Evolutionary conservation across 2,329 filamentous ascomycete species (phyloP).

Genomic region (Talaromyces sp.): DNA sequence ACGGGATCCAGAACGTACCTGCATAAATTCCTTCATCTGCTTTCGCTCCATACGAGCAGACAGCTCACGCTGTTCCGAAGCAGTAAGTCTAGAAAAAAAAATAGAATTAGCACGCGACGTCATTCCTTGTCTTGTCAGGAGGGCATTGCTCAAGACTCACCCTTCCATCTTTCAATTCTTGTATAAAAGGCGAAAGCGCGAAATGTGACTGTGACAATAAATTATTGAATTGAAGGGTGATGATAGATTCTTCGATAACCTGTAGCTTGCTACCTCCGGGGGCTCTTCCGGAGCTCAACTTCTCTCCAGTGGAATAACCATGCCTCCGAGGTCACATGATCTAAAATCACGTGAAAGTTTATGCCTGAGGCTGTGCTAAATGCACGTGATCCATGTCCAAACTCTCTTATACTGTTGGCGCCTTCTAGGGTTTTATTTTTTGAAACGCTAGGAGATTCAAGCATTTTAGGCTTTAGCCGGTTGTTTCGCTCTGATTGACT

Average conservation of each 20-base stretch:
- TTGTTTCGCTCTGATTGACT: not conserved
- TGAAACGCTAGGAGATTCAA: not conserved
- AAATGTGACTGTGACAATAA: not conserved
- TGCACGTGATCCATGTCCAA: not conserved
- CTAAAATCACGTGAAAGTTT: not conserved
- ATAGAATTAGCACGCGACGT: slow-evolving; percentile 8
- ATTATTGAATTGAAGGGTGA: not conserved
- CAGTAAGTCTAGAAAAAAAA: slow-evolving; percentile 55
- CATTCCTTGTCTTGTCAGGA: not conserved
- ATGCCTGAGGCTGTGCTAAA: not conserved
- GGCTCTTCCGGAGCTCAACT: slow-evolving; percentile 2
- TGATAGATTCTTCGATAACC: not conserved
- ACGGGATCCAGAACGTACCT: slow-evolving; percentile 55
- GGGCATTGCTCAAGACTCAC: not conserved
- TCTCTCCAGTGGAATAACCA: slow-evolving; percentile 1
- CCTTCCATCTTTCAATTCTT: slow-evolving; percentile 11
- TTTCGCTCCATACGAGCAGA: slow-evolving; percentile 93
- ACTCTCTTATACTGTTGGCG: not conserved
- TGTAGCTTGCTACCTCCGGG: not conserved
- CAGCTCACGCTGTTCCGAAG: slow-evolving; percentile 84
- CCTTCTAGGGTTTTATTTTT: not conserved
- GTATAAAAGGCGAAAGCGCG: not conserved
- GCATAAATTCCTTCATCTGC: slow-evolving; percentile 99
- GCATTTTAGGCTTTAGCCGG: not conserved
- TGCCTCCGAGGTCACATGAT: slow-evolving; percentile 3